Evolutionary conservation across 306 rosid genomes (phyloP), one percentile per base, ranked within the genome.

Genomic region (Pterocarpus santalinus): DNA sequence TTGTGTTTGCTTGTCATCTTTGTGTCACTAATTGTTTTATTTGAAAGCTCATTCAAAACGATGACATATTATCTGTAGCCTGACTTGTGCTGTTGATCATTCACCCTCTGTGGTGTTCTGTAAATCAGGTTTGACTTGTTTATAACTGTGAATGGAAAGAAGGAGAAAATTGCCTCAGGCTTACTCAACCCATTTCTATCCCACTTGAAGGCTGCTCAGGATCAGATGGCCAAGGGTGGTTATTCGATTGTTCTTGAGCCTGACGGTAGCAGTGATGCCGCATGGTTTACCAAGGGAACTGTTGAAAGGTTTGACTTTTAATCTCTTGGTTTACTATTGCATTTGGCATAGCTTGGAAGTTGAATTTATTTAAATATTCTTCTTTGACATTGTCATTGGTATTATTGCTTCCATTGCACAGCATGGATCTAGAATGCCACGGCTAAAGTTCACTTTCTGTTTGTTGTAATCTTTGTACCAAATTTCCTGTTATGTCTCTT

Each of bases 211-310:
- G 80, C 89, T 86, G 99, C 99, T n/a, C 93, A 92, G 81, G 97
- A 96, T 80, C 99, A 94, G 87, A 88, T 96, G 97, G 98, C 86
- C 78, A 92, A 87, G 81, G 99, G 99, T 22, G 99, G 98, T 46
- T 96, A 96, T 87, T 93, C 98, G 2, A 90, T 96, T 67, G 85
- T 82, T 86, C 98, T 96, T n/a, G 90, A 92, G 91, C 97, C 94
- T 5, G 97, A 90, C 28, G 85, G 81, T 39, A 83, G 80, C 33
- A 69, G 52, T 76, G 90, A 90, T 80, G 75, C 82, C 4, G 32
- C 86, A 16, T 96, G 99, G 99, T 96, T 96, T 85, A 92, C 97
- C 56, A 93, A 85, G 90, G 94, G 90, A 65, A 93, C 97, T 9
- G 79, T 93, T 22, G 97, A 92, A 84, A 96, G 98, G 99, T 95